Percentiles rank a stretch among this genome's conserved stretches.
phyloP scores from a whole-genome alignment of 495 filamentous ascomycete genomes.

The Cairneyella variabilis region DNA sequence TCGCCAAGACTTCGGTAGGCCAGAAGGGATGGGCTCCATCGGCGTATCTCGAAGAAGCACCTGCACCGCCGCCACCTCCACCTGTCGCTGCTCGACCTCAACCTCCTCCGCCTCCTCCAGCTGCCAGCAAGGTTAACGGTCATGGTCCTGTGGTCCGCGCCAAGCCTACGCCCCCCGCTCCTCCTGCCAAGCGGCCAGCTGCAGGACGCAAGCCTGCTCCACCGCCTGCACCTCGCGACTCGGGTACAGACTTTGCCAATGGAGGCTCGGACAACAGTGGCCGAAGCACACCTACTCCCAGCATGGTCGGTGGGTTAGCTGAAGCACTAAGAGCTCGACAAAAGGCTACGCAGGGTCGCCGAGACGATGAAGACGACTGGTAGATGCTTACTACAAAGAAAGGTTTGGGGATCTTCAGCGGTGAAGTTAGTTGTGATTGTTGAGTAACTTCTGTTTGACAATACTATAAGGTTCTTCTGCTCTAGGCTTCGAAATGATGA shows the following conservation, averaged over 20 bases:
- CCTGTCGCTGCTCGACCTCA: slow-evolving; percentile 47
- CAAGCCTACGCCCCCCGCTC: slow-evolving; percentile 73
- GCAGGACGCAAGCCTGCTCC: slow-evolving; percentile 63
- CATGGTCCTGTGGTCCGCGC: slow-evolving; percentile 49
- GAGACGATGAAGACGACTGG: slow-evolving; percentile 72
- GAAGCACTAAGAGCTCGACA: slow-evolving; percentile 64
- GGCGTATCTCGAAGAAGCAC: slow-evolving; percentile 84
- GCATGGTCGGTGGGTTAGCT: slow-evolving; percentile 79
- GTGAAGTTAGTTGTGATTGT: background rate
- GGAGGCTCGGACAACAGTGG: slow-evolving; percentile 66
- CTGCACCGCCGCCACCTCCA: slow-evolving; percentile 52
- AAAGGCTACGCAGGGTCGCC: slow-evolving; percentile 60
- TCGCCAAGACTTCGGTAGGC: slow-evolving; percentile 65
- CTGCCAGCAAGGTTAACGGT: slow-evolving; percentile 42
- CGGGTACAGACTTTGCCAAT: slow-evolving; percentile 66
- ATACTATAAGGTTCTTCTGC: background rate
- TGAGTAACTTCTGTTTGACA: background rate
- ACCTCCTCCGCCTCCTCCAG: slow-evolving; percentile 51
- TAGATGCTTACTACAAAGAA: slow-evolving; percentile 26
- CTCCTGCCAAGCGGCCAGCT: slow-evolving; percentile 81
- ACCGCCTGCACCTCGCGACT: slow-evolving; percentile 62
- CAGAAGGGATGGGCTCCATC: slow-evolving; percentile 94
- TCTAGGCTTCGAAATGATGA: background rate
- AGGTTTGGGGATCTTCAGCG: background rate
- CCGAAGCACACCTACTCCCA: slow-evolving; percentile 61